Conservation (phyloP, 169 alveolate genomes). For the Eimeria brunetti region DNA sequence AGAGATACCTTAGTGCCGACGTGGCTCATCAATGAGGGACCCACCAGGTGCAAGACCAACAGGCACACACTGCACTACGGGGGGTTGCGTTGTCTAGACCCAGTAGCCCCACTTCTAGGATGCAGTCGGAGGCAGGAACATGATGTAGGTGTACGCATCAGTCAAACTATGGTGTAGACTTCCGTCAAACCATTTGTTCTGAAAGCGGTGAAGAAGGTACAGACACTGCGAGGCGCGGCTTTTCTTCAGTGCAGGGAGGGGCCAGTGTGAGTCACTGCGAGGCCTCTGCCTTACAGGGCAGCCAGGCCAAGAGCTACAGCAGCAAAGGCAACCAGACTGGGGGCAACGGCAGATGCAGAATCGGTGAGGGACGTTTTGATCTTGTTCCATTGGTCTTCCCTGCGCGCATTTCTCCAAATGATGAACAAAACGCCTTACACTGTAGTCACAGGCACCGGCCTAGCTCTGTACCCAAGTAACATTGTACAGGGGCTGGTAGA, state of each 20-base stretch:
- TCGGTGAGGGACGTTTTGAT: not conserved
- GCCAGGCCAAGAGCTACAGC: not conserved
- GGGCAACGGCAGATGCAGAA: not conserved
- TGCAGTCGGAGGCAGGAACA: no score
- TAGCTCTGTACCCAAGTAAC: not conserved
- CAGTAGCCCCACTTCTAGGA: no score
- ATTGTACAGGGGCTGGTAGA: not conserved
- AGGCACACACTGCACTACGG: no score
- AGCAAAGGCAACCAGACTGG: constrained; percentile 11
- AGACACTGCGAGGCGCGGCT: not conserved
- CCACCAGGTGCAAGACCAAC: no score
- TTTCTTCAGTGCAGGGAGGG: no score
- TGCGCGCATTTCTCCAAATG: not conserved
- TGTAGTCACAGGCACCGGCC: not conserved
- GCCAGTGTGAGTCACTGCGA: not conserved
- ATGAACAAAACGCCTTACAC: not conserved
- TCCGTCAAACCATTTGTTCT: no score
- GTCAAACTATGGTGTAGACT: no score
- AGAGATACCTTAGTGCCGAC: no score
- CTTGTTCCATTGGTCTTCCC: not conserved
- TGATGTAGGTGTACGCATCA: no score
- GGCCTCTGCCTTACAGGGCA: not conserved
- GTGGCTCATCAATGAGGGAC: no score
- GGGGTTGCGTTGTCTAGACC: no score
- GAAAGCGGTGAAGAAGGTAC: no score